Conservation (phyloP, 164 flowering plant genomes). For the Dillenia suffruticosa region DNA sequence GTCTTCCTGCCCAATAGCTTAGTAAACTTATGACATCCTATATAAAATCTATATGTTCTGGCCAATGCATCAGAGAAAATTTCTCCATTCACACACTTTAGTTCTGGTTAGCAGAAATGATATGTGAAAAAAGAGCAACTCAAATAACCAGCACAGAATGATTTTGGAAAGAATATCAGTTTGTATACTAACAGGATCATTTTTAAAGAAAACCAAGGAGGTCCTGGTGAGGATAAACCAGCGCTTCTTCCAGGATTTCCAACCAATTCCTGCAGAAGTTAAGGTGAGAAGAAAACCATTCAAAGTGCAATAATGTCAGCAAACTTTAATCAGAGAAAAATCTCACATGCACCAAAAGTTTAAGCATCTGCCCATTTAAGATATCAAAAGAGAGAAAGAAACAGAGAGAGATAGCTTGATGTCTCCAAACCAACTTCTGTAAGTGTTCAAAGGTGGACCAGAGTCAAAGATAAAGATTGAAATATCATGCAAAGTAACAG, state of each 20-base stretch:
- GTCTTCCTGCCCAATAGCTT: too few species aligned
- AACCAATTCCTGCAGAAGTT: conserved; percentile 75
- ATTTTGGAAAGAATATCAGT: neutral
- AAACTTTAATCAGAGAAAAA: neutral
- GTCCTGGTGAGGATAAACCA: conserved; percentile 98
- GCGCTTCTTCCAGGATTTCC: conserved; percentile 99
- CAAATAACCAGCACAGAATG: neutral
- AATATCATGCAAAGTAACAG: too few species aligned
- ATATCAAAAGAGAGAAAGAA: neutral
- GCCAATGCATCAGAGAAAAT: too few species aligned
- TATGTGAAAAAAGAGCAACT: neutral
- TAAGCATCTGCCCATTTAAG: neutral
- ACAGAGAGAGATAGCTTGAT: neutral
- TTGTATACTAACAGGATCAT: conserved; percentile 82
- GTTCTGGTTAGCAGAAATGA: too few species aligned
- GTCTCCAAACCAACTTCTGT: too few species aligned
- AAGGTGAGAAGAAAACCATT: neutral
- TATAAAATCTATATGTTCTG: too few species aligned
- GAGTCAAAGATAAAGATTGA: too few species aligned
- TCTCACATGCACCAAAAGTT: neutral
- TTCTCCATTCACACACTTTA: too few species aligned
- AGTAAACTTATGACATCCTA: too few species aligned
- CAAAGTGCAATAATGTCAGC: neutral
- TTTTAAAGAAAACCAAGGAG: conserved; percentile 95
- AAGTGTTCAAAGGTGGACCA: too few species aligned